Base-by-base conservation (phyloP, 306 rosid species). In the Clitoria ternatea region DNA sequence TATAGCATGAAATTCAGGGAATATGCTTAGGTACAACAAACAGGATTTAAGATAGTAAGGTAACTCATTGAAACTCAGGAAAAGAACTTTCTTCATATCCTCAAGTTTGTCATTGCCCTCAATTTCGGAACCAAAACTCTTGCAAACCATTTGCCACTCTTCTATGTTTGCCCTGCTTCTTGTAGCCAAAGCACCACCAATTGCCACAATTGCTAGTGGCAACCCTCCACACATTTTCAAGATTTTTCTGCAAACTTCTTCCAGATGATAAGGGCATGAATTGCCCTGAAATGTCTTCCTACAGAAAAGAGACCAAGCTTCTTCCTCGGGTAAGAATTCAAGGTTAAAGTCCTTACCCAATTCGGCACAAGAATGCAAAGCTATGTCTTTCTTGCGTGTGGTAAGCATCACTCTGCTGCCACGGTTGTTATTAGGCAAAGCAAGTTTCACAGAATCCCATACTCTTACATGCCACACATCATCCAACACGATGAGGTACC, bases 1-100 rank as follows among this genome's bases (percentile, higher is more conserved):
- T 4, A 81, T 67, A 2, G 76, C 74, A 12, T 79, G 60, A 26
- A 77, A 70, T 49, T 66, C 84, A 0, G 88, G 93, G 40, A 85
- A 88, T 11, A 85, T 67, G 75, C 76, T 64, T 37, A 85, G 22
- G 73, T 88, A 88, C 81, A 88, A 35, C 75, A 88, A 37, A 61
- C 90, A 85, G 24, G 88, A 85, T 32, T 88, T 85, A 42, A 88
- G 85, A 75, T 85, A 73, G 78, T 79, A 85, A 27, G 90, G 94
- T 12, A 88, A 75, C 36, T 85, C 94, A 29, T 84, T 81, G 80
- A 77, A 83, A 72, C 94, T 85, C 3, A 88, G 76, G 1, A 80
- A 85, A 57, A 85, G 71, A 5, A 85, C 84, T 72, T 59, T 79
- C 19, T 81, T 81, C 87, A 83, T 80, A 35, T 49, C 78, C 42